These are phyloP conservation scores for Fraxinus pennsylvanica DNA, from an alignment of 257 asterid genomes.

Conservation along the genomic window DNA sequence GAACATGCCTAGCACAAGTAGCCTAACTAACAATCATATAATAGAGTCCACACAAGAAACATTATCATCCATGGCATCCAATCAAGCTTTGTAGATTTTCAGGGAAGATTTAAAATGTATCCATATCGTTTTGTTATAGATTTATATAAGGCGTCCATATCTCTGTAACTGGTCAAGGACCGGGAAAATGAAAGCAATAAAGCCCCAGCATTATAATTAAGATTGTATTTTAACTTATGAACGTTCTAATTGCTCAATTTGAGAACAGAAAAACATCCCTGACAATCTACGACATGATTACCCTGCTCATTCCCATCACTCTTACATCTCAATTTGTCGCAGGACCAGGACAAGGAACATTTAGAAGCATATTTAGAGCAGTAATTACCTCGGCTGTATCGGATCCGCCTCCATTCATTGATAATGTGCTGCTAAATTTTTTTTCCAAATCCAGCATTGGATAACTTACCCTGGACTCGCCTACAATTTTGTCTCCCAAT, in stretches of 20 bases:
- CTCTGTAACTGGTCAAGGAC: not conserved
- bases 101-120: not conserved
- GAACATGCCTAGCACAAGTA: constrained; percentile 4
- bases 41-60: not conserved
- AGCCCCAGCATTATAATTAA: not conserved
- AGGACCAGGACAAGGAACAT: constrained; percentile 8
- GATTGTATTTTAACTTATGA: not conserved
- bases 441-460: constrained; percentile 61
- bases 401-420: constrained; percentile 41
- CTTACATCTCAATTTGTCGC: not conserved
- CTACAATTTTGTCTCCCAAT: constrained; percentile 39
- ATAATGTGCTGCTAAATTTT: constrained; percentile 56
- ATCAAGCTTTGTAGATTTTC: not conserved
- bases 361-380: constrained; percentile 14
- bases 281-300: not conserved
- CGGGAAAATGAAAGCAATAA: not conserved
- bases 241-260: not conserved
- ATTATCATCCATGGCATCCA: not conserved
- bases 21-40: not conserved
- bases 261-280: not conserved
- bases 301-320: not conserved
- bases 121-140: not conserved
- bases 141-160: not conserved
- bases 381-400: constrained; percentile 48
- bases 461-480: constrained; percentile 40